Percentiles rank a stretch among this genome's conserved stretches.
Conservation (phyloP, 257 asterid species). For the Jaltomata sinuosa region DNA sequence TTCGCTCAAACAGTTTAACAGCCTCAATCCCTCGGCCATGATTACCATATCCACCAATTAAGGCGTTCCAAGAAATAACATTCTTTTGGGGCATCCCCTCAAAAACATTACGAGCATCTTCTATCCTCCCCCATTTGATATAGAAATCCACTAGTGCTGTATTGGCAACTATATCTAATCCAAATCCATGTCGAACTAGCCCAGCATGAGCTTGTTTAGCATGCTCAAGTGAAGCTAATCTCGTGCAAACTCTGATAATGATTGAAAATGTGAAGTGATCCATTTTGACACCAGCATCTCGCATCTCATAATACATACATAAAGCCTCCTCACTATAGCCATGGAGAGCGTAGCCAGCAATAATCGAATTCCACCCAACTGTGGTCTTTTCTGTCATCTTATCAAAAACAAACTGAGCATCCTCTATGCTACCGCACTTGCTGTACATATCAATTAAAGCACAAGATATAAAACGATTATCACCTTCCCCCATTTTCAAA, state of each 20-base stretch:
- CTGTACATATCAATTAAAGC: conserved; percentile 81
- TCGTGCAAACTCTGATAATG: conserved; percentile 57
- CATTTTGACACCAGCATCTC: conserved; percentile 60
- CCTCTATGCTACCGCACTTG: conserved; percentile 69
- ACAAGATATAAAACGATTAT: conserved; percentile 57
- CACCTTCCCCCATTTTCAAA: conserved; percentile 39
- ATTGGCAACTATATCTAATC: conserved; percentile 58
- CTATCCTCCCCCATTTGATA: conserved; percentile 85
- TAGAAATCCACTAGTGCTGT: conserved; percentile 86
- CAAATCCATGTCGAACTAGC: conserved; percentile 66
- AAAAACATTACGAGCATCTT: conserved; percentile 67
- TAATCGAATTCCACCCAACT: conserved; percentile 73
- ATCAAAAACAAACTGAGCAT: conserved; percentile 55
- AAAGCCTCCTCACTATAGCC: conserved; percentile 78
- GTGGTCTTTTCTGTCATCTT: conserved; percentile 63
- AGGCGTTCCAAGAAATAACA: conserved; percentile 75
- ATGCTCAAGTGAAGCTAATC: conserved; percentile 74
- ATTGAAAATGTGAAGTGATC: conserved; percentile 69
- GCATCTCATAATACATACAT: conserved; percentile 67
- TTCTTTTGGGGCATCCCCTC: conserved; percentile 66
- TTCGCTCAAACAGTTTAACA: conserved; percentile 51
- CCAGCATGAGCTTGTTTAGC: conserved; percentile 93
- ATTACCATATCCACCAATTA: conserved; percentile 68
- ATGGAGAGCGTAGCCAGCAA: conserved; percentile 65
- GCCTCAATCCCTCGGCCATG: conserved; percentile 79